Conservation (phyloP, 1,284 basidiomycete species). For the Cutaneotrichosporon sp. region DNA sequence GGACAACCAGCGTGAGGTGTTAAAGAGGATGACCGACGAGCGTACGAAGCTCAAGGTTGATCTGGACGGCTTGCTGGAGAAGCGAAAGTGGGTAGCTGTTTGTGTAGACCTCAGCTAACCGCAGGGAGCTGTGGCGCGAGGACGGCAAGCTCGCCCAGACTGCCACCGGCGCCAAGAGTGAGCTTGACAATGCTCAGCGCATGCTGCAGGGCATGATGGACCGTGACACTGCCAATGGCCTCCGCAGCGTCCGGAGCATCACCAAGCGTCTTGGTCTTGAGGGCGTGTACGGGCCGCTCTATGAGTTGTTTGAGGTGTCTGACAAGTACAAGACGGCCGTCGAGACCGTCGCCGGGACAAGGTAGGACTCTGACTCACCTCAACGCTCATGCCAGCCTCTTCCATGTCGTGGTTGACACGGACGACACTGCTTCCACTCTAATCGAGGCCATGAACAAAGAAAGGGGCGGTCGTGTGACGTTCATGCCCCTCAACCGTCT, state of each 20-base stretch:
- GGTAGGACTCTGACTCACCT: constrained; percentile 48
- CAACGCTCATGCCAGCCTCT: constrained; percentile 58
- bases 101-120: constrained; percentile 2
- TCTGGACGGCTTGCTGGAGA: constrained; percentile 67
- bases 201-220: constrained; percentile 88
- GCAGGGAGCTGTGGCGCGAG: constrained; percentile 87
- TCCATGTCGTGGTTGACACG: constrained; percentile 95
- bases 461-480: constrained; percentile 89
- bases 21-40: constrained; percentile 70
- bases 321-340: constrained; percentile 92
- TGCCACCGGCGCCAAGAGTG: constrained; percentile 68
- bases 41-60: constrained; percentile 64
- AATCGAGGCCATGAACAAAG: constrained; percentile 85
- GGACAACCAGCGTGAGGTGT: constrained; percentile 62
- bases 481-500: constrained; percentile 99
- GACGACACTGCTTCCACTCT: constrained; percentile 85
- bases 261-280: constrained; percentile 65
- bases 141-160: constrained; percentile 80
- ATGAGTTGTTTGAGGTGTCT: constrained; percentile 84
- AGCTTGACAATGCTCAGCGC: constrained; percentile 75
- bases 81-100: constrained; percentile 59
- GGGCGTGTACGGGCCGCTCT: constrained; percentile 85
- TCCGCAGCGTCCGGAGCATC: constrained; percentile 78
- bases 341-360: constrained; percentile 78
- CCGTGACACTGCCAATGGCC: constrained; percentile 85